Evolutionary conservation across 2,329 filamentous ascomycete species (phyloP), one percentile per base, ranked within the genome.

Genomic region (Ophiognomonia clavigignenti-juglandacearum): DNA sequence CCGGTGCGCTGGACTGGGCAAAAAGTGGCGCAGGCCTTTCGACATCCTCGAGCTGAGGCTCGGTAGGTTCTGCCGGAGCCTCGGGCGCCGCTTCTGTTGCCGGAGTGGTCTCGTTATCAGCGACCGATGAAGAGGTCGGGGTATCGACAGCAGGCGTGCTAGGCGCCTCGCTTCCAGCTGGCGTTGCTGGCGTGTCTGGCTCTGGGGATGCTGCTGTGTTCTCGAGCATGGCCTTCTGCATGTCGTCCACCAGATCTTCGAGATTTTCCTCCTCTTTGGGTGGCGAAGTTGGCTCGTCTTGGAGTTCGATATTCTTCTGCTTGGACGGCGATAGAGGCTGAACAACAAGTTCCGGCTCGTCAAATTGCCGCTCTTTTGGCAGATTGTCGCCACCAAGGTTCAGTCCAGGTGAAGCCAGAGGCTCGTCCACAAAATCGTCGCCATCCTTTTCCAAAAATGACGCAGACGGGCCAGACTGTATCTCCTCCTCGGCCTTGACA

Each of bases 381-480:
- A 75, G 78, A 51, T 80, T 75, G 26, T 78, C 77, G 39, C n/a
- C 78, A 76, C 24, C 24, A 16, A 86, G 72, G 16, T 80, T 73
- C 8, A 92, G 73, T 5, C 74, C 71, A 3, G 81, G 80, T 4
- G 86, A 87, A 54, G 80, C 86, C 16, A 89, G 71, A 3, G 86
- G 85, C 62, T 91, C 86, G 52, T 91, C 86, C 18, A 90, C 84
- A 59, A 91, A 86, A 49, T 88, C 83, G 43, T 85, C 83, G 45
- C 86, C 83, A 53, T 84, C 80, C 58, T 77, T 80, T 56, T 80
- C 71, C 48, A 75, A 59, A 48, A 74, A 72, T 2, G 71, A 72
- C 7, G 67, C 59, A 6, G 63, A 56, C 4, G 63, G 58, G 6
- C 61, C 53, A 9, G 60, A 57, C 16, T 67, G 64, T 20, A 78